Conservation (phyloP, 768 basidiomycete genomes). For the Neoboletus subvelutipes region DNA sequence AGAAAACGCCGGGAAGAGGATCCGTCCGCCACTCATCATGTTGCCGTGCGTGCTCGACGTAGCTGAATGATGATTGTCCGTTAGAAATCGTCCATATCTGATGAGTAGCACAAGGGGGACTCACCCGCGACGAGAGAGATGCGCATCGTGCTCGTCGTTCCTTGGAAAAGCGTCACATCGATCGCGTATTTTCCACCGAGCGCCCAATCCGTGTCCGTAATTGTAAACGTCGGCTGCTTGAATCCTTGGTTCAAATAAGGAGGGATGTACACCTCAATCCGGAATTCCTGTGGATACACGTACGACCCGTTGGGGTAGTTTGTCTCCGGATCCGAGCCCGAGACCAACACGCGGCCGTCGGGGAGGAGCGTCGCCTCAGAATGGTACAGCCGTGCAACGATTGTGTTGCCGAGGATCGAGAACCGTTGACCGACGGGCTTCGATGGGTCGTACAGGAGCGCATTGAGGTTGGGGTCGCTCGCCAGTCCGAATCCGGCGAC, state of each 20-base stretch:
- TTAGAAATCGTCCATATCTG: not conserved
- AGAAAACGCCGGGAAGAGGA: conserved; percentile 70
- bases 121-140: conserved; percentile 65
- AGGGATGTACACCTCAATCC: conserved; percentile 80
- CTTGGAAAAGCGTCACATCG: conserved; percentile 40
- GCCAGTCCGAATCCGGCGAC: conserved; percentile 74
- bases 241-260: conserved; percentile 73
- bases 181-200: conserved; percentile 57
- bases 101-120: conserved; percentile 9
- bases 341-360: conserved; percentile 72
- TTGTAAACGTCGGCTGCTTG: conserved; percentile 59
- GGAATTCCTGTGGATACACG: conserved; percentile 73
- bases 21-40: conserved; percentile 64
- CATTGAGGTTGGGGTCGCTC: conserved; percentile 57
- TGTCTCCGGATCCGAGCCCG: conserved; percentile 74
- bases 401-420: conserved; percentile 65
- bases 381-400: conserved; percentile 75
- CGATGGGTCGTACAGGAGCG: conserved; percentile 69
- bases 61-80: conserved; percentile 35
- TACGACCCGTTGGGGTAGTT: conserved; percentile 33
- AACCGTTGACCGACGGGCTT: conserved; percentile 58
- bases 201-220: conserved; percentile 60
- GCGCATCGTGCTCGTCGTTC: conserved; percentile 47
- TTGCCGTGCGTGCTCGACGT: conserved; percentile 79
- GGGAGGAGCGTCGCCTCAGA: conserved; percentile 74